Conservation (phyloP, 108 stramenopile genomes). For the Nannochloropsis salina region DNA sequence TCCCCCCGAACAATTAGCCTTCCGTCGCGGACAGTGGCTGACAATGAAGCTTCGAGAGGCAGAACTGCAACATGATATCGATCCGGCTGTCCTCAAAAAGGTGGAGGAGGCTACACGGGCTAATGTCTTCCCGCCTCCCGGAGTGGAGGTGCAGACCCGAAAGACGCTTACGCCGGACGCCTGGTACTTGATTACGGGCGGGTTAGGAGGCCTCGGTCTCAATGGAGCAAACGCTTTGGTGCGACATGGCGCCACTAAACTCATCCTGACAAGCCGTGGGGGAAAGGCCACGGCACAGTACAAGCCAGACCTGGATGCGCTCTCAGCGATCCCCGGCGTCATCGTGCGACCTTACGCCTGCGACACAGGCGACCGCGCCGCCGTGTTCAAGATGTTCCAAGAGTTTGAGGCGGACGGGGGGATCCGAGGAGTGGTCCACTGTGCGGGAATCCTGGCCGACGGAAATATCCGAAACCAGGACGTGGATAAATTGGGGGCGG, state of each 20-base stretch:
- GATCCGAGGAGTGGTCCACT: neutral
- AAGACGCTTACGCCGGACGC: neutral
- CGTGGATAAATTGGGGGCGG: neutral
- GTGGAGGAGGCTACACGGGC: neutral
- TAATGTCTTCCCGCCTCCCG: neutral
- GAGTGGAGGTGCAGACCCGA: neutral
- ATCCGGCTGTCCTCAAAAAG: neutral
- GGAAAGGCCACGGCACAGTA: neutral
- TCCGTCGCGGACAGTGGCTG: slow-evolving; percentile 16
- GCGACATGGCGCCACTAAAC: neutral
- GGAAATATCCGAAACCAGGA: neutral
- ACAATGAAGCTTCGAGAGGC: neutral
- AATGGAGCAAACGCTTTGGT: neutral
- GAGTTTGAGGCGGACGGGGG: neutral
- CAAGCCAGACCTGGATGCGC: neutral
- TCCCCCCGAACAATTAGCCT: neutral
- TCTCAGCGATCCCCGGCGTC: neutral
- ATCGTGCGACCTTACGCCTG: neutral
- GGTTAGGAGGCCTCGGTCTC: neutral
- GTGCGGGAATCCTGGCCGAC: slow-evolving; percentile 14
- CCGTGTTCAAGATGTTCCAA: neutral
- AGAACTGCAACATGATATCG: slow-evolving; percentile 3
- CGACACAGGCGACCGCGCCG: neutral
- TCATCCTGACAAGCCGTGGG: neutral
- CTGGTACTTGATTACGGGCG: slow-evolving; percentile 4